These are phyloP conservation scores for Scutellaria galericulata DNA, from an alignment of 257 asterid species.

Conservation along the genomic window DNA sequence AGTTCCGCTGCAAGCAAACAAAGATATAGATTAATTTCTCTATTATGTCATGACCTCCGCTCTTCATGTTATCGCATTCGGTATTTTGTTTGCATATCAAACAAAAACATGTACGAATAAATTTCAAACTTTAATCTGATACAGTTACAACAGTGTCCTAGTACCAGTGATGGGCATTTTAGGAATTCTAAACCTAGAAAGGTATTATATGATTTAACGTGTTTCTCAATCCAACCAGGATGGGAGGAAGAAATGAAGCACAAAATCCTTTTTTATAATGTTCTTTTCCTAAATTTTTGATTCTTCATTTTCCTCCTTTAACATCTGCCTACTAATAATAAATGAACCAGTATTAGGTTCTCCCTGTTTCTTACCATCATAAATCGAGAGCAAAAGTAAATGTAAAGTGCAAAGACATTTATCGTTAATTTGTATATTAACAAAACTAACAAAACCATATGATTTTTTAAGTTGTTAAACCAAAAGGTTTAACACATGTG, in stretches of 20 bases:
- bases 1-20: constrained; percentile 72
- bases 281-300: not conserved
- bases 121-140: not conserved
- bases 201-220: not conserved
- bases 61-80: not conserved
- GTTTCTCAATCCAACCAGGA: not conserved
- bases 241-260: not conserved
- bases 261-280: not conserved
- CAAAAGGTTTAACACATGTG: constrained; percentile 2
- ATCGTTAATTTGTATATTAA: not conserved
- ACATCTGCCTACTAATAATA: not conserved
- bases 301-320: constrained; percentile 1
- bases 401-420: not conserved
- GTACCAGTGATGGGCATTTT: not conserved
- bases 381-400: not conserved
- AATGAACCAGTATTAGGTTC: not conserved
- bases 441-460: not conserved
- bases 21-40: not conserved
- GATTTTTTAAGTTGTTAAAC: not conserved
- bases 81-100: constrained; percentile 8
- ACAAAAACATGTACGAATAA: not conserved
- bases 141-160: not conserved
- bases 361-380: not conserved
- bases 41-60: not conserved
- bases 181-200: not conserved